These are phyloP conservation scores for Verticillium klebahnii DNA, from an alignment of 2,329 filamentous ascomycete species.

Conservation along the genomic window DNA sequence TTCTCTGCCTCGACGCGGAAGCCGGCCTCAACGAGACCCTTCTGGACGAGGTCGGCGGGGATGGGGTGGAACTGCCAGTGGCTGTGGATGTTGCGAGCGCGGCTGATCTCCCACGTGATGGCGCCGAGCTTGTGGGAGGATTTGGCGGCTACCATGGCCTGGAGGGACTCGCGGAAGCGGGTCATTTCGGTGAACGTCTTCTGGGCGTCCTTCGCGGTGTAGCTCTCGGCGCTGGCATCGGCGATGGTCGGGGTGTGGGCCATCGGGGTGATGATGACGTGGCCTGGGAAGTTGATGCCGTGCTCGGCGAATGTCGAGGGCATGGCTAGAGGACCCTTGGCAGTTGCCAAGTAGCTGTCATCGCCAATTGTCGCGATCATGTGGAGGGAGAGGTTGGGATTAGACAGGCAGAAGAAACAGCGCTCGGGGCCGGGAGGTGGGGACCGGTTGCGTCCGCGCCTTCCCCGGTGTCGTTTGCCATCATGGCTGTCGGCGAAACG, in stretches of 20 bases:
- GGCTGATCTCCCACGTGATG: constrained; percentile 90
- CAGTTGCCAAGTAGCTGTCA: constrained; percentile 82
- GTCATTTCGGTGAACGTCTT: constrained; percentile 76
- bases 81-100: constrained; percentile 73
- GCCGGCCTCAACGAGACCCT: constrained; percentile 77
- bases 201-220: constrained; percentile 47
- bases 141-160: constrained; percentile 66
- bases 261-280: constrained; percentile 88
- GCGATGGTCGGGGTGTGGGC: constrained; percentile 73
- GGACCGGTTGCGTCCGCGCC: constrained; percentile 39
- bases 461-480: constrained; percentile 29
- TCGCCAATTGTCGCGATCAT: constrained; percentile 87
- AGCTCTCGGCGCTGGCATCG: constrained; percentile 52
- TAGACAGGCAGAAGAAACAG: constrained; percentile 96
- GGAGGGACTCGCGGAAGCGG: constrained; percentile 70
- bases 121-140: constrained; percentile 63
- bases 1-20: constrained; percentile 90
- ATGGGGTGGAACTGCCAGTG: constrained; percentile 94
- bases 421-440: constrained; percentile 67
- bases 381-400: constrained; percentile 76
- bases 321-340: constrained; percentile 82
- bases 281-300: constrained; percentile 70
- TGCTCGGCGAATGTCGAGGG: constrained; percentile 59
- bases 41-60: constrained; percentile 59
- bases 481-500: constrained; percentile 49